Evolutionary conservation across 257 asterid genomes (phyloP).

Genomic region (Anisodus tanguticus): DNA sequence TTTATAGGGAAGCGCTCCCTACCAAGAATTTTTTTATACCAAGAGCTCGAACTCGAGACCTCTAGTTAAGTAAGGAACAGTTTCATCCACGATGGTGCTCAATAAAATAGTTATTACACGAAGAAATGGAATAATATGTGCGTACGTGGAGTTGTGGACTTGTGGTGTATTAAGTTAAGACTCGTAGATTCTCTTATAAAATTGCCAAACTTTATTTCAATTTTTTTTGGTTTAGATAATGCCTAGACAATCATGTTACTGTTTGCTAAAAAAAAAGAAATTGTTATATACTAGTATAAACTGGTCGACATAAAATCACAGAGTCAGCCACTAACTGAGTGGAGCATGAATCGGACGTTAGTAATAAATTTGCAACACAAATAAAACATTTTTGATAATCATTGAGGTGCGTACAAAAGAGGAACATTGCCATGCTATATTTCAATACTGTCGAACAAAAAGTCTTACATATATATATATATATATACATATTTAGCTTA

Average conservation of each 20-base stretch:
- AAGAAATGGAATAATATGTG: no score
- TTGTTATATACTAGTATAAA: neutral
- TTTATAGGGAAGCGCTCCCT: no score
- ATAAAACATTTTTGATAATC: conserved; percentile 5
- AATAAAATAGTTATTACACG: no score
- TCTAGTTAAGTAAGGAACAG: no score
- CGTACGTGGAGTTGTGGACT: no score
- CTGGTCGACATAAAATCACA: neutral
- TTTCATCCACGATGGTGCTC: no score
- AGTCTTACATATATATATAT: neutral
- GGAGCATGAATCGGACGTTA: conserved; percentile 58
- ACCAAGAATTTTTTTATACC: no score
- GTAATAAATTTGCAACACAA: conserved; percentile 27
- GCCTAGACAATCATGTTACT: neutral
- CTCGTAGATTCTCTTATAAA: no score
- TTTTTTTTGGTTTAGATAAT: neutral
- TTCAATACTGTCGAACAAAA: conserved; percentile 33
- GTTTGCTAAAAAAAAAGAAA: neutral
- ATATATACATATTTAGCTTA: neutral
- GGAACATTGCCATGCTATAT: conserved; percentile 34
- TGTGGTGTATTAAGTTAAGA: no score
- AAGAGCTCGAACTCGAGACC: no score
- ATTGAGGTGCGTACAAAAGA: neutral
- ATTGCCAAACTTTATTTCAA: neutral
- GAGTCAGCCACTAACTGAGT: conserved; percentile 35